A percentile compares a stretch with the other conserved stretches of the same genome.
phyloP scores from a whole-genome alignment of 192 early-diverging fungal species.

The Diversispora eburnea region DNA sequence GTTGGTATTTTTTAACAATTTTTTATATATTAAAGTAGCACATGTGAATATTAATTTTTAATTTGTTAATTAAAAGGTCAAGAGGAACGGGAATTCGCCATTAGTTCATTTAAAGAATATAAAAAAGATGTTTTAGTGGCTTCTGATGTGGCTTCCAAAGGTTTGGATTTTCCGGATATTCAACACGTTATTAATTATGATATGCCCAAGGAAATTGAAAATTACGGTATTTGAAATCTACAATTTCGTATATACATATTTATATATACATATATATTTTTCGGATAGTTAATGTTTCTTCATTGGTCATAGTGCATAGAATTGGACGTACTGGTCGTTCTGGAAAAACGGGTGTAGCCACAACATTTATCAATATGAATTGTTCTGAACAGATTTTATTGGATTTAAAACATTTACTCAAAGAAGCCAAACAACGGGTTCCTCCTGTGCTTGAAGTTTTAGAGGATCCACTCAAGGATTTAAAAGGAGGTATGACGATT shows the following conservation, averaged over 20 bases:
- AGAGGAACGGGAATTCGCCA: constrained; percentile 96
- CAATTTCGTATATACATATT: constrained; percentile 1
- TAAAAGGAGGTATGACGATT: constrained; percentile 47
- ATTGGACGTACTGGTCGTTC: constrained; percentile 97
- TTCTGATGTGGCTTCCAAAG: constrained; percentile 95
- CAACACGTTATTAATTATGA: constrained; percentile 99
- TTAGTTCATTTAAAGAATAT: constrained; percentile 81
- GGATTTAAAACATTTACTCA: constrained; percentile 89
- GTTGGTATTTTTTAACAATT: constrained; percentile 41
- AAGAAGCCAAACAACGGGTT: constrained; percentile 89
- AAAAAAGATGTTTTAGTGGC: constrained; percentile 96
- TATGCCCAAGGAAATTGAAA: constrained; percentile 99
- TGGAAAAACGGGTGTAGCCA: constrained; percentile 94
- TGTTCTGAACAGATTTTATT: constrained; percentile 91
- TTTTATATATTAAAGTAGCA: neutral
- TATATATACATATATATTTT: neutral
- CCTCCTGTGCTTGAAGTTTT: constrained; percentile 82
- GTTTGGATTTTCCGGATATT: constrained; percentile 92
- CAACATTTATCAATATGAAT: constrained; percentile 93
- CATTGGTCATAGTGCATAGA: constrained; percentile 64
- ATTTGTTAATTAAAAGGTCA: constrained; percentile 56
- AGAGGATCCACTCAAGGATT: constrained; percentile 83
- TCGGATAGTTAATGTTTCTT: neutral
- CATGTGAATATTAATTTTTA: neutral
- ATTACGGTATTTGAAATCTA: constrained; percentile 66